Base-by-base conservation (phyloP, 441 rosid genomes). In the Populus hybrid region DNA sequence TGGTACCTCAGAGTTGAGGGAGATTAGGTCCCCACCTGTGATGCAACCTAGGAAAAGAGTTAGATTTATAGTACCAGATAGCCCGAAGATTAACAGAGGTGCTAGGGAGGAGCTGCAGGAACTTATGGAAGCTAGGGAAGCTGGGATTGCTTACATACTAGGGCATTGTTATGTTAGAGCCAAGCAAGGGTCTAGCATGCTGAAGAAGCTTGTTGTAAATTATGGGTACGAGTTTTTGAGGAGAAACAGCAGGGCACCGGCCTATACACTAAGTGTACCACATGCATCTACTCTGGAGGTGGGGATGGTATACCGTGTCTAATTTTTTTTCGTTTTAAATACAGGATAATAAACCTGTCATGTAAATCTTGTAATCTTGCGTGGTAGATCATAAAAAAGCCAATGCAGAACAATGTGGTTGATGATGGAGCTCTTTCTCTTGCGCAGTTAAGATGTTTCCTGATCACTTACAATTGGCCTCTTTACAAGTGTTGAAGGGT, bases 221-320 rank as follows among this genome's bases (percentile, higher is more conserved):
- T 71, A 84, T 0, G 97, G 90, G 50, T 96, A 90, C 10, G 98
- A 92, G 85, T 94, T 96, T 80, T 86, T 96, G 86, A 87, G 98
- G 79, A 89, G 94, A 82, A 96, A 96, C 71, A 86, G 90, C 81
- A 83, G 98, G 79, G 75, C 89, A 26, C 87, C 96, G 0, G 84
- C 85, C 5, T 79, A 84, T 72, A 87, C 82, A 1, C 83, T 92
- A 36, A 89, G 86, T 18, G 83, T 87, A 24, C 94, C 98, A 0
- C 94, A 91, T 73, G 97, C 92, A 1, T 92, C 99, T 10, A 96
- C 97, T 9, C 80, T 96, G 74, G 97, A 96, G 85, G 99, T 94
- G 16, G 99, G 99, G 72, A 92, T 96, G 99, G 59, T 91, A 3
- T 96, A 91, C 85, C 79, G 85, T 83, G 96, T 96, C 73, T 96